A percentile compares a stretch with the other conserved stretches of the same genome.
These are phyloP conservation scores for Limnomonas spitsbergensis DNA, from an alignment of 139 green algal species.

Conservation along the genomic window DNA sequence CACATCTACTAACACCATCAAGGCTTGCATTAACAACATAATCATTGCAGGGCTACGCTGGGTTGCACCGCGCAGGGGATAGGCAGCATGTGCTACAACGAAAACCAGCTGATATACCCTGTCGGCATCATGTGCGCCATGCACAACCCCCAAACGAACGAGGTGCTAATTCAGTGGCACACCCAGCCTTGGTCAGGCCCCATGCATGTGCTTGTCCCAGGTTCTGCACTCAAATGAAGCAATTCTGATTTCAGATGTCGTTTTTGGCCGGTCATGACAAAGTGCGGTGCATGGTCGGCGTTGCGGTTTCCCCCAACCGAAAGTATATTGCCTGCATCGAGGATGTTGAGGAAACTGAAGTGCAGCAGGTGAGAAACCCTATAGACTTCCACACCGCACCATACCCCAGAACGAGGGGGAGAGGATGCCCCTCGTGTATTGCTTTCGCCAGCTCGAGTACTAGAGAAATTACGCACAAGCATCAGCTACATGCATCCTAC, in stretches of 20 bases:
- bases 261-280: constrained; percentile 7
- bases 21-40: neutral
- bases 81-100: constrained; percentile 24
- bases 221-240: neutral
- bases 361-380: constrained; percentile 32
- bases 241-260: constrained; percentile 3
- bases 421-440: too few relatives aligned
- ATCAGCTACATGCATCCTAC: too few relatives aligned
- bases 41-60: neutral
- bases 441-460: too few relatives aligned
- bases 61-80: constrained; percentile 9
- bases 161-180: neutral
- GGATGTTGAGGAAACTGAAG: constrained; percentile 14
- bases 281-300: neutral
- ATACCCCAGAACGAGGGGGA: too few relatives aligned
- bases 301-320: constrained; percentile 28
- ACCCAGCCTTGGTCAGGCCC: too few relatives aligned
- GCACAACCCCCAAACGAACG: constrained; percentile 4
- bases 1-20: neutral
- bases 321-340: constrained; percentile 38
- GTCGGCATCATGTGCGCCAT: constrained; percentile 18
- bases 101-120: constrained; percentile 31
- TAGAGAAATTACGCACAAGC: too few relatives aligned
- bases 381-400: too few relatives aligned
- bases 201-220: too few relatives aligned